These are phyloP conservation scores for Kwoniella botswanensis DNA, from an alignment of 768 basidiomycete genomes.

Conservation along the genomic window DNA sequence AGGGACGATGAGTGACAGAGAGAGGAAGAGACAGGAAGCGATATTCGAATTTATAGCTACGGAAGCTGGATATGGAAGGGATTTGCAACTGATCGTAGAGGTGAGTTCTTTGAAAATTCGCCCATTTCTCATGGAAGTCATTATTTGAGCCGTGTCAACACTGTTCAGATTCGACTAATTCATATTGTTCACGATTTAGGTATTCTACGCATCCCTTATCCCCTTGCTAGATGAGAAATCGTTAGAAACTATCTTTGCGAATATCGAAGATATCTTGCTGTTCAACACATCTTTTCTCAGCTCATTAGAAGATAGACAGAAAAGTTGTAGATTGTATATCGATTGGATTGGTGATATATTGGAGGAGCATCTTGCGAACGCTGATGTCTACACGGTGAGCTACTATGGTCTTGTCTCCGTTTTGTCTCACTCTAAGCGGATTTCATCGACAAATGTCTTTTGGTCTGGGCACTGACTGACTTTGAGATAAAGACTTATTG, in stretches of 20 bases:
- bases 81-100: constrained; percentile 89
- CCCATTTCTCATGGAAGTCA: neutral
- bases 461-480: neutral
- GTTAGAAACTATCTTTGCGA: constrained; percentile 82
- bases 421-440: neutral
- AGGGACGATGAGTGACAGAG: constrained; percentile 74
- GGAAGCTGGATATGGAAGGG: constrained; percentile 85
- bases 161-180: neutral
- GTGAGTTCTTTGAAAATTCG: constrained; percentile 59
- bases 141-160: neutral
- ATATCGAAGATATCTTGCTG: constrained; percentile 88
- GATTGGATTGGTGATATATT: constrained; percentile 87
- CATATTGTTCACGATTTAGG: constrained; percentile 60
- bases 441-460: too few relatives aligned
- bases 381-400: constrained; percentile 78
- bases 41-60: constrained; percentile 95
- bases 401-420: neutral
- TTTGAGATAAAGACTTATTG: constrained; percentile 72
- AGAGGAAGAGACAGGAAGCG: constrained; percentile 88
- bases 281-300: constrained; percentile 88
- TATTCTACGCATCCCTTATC: constrained; percentile 83
- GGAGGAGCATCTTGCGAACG: constrained; percentile 72
- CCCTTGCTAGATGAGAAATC: constrained; percentile 72
- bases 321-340: constrained; percentile 86
- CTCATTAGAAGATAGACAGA: constrained; percentile 87